Evolutionary conservation across 148 eudicot species (phyloP).

Genomic region (Silene uniflora): DNA sequence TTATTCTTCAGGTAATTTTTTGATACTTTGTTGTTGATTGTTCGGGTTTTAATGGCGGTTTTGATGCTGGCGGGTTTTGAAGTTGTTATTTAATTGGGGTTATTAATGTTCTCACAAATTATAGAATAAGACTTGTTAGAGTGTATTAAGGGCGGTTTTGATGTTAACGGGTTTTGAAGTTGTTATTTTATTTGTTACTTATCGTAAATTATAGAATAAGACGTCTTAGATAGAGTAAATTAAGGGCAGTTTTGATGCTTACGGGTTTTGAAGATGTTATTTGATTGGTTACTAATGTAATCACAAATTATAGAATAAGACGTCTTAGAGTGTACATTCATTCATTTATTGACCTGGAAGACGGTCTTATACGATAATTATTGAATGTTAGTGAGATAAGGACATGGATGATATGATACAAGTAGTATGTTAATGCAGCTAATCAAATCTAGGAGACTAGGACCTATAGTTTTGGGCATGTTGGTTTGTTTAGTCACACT

Average conservation of each 20-base stretch:
- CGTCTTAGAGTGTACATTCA: too few species aligned
- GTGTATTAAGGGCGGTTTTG: too few species aligned
- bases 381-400: not conserved
- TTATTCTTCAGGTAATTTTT: conserved; percentile 40
- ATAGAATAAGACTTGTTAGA: too few species aligned
- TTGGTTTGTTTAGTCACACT: not conserved
- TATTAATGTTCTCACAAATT: not conserved
- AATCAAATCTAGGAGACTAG: conserved; percentile 15
- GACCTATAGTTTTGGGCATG: not conserved
- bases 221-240: too few species aligned
- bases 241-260: too few species aligned
- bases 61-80: not conserved
- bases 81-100: not conserved
- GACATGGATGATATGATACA: not conserved
- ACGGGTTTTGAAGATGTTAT: too few species aligned
- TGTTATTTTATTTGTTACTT: not conserved
- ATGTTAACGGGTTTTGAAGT: not conserved
- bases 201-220: too few species aligned
- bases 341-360: too few species aligned
- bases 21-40: not conserved
- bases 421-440: not conserved
- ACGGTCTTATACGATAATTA: too few species aligned
- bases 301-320: too few species aligned
- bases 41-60: not conserved
- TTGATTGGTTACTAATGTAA: too few species aligned